These are phyloP conservation scores for Nidula niveotomentosa DNA, from an alignment of 1,284 basidiomycete species.

Conservation along the genomic window DNA sequence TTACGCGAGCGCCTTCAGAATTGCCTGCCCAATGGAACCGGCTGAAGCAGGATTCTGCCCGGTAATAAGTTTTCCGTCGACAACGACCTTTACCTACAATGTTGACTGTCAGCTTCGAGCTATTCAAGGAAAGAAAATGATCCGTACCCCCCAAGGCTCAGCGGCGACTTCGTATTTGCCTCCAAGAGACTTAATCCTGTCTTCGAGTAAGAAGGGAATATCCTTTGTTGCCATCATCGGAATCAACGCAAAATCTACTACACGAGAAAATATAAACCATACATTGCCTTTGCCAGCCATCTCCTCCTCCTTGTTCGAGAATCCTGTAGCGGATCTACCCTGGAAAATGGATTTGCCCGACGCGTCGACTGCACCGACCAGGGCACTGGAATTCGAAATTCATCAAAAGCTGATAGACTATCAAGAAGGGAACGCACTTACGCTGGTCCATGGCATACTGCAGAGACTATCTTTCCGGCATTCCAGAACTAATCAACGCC, in stretches of 20 bases:
- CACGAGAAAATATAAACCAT: conserved; percentile 5
- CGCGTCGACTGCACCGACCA: conserved; percentile 54
- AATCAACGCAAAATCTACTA: neutral
- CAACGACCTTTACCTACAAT: conserved; percentile 36
- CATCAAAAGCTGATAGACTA: neutral
- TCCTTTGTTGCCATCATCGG: conserved; percentile 21
- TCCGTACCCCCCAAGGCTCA: conserved; percentile 55
- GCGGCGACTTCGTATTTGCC: conserved; percentile 58
- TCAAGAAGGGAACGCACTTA: conserved; percentile 17
- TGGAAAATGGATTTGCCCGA: conserved; percentile 64
- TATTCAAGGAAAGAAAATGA: neutral
- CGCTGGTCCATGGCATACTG: conserved; percentile 80
- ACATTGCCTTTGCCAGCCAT: conserved; percentile 39
- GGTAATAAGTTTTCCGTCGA: conserved; percentile 45
- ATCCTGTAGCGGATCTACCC: conserved; percentile 61
- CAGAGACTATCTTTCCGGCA: conserved; percentile 54
- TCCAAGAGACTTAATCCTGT: conserved; percentile 59
- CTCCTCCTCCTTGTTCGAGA: conserved; percentile 74
- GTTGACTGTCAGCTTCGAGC: neutral
- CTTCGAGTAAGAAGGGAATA: conserved; percentile 73
- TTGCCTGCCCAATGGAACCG: conserved; percentile 43
- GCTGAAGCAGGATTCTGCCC: conserved; percentile 79
- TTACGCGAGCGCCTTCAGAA: conserved; percentile 35
- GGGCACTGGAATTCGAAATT: conserved; percentile 29
- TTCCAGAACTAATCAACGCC: conserved; percentile 51